Base-by-base conservation (phyloP, 2,329 filamentous ascomycete species). In the Decorospora gaudefroyi region DNA sequence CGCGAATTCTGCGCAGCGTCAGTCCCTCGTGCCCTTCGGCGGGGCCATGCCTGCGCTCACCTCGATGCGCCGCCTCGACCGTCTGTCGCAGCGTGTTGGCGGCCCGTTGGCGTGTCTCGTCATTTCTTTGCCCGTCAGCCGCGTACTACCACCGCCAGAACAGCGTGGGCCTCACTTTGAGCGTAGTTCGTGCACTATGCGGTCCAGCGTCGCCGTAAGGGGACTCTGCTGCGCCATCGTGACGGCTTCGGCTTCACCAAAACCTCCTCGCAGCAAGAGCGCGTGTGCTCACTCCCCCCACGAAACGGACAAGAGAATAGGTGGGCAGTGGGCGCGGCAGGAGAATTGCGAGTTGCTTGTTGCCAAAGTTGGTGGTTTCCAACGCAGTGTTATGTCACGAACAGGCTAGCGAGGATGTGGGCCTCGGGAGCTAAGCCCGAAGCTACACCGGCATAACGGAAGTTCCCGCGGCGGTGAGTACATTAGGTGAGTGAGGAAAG, bases 1-100 rank as follows among this genome's bases (percentile, higher is more conserved):
- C 16, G 83, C 82, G 66, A 93, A 82, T 72, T 97, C 93, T 86
- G 61, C 42, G 37, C 38, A 26, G 25, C 33, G 48, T 56, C 46
- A 69, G 57, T 59, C 38, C 35, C 32, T 21, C 31, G 18, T 29
- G 40, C 48, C n/a, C 45, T 42, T 35, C 28, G 38, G 47, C 16
- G 51, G 53, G 49, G 46, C 46, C 32, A n/a, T 39, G 16, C 12
- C 33, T 33, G 45, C 31, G 35, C 67, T 59, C 53, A 76, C 74
- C 74, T 72, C 74, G 65, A 58, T 75, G 73, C 53, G 71, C 70
- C 49, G 71, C 61, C 49, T 75, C 72, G 32, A 76, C 62, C 47
- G 65, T 72, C 45, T 72, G 67, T 29, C 73, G 69, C 51, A 77
- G 61, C 18, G 68, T 68, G 43, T 70, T 67, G 12, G 74, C 72